Base-by-base conservation (phyloP, 2,329 filamentous ascomycete genomes). In the Parafenestella ontariensis region DNA sequence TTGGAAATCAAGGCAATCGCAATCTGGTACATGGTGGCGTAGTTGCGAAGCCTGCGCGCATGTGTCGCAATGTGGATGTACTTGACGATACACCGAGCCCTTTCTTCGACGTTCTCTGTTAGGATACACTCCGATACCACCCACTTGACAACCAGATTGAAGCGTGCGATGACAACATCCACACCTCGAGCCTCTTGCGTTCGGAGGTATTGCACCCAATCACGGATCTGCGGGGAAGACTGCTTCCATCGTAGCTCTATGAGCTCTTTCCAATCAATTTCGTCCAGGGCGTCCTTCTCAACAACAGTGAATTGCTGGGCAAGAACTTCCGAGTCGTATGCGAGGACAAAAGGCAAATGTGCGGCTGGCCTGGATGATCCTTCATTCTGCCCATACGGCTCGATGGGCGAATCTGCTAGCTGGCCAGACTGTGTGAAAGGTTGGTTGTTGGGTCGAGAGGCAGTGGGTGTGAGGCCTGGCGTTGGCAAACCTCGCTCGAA, bases 111-210 rank as follows among this genome's bases (percentile, higher is more conserved):
- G 51, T 87, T 80, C 60, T 88, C 85, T 0, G 90, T 95, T 43
- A 95, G 81, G 8, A 95, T 84, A 61, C 90, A 85, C 73, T 94
- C 89, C 1, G 90, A 94, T 24, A 92, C 84, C 24, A 87, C 88
- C 91, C 91, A 95, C 73, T 94, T 94, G 57, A 93, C 90, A 79
- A 94, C 90, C 59, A 95, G 85, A 73, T 95, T 95, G 80, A 95
- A 95, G 44, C 91, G 88, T 8, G 91, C 89, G 72, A 94, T 90
- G 43, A 93, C 90, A 20, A 95, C 88, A 69, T 94, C 90, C 33
- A 95, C 89, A 13, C 91, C 91, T 49, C 85, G 85, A 1, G 89
- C 87, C 64, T 91, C 87, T 39, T 87, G 84, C 45, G 87, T 87
- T 47, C 88, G 86, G 36, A 94, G 80, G 69, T 92, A 94, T 39